These are phyloP conservation scores for Cetraspora pellucida DNA, from an alignment of 192 early-diverging fungal genomes.

Conservation along the genomic window DNA sequence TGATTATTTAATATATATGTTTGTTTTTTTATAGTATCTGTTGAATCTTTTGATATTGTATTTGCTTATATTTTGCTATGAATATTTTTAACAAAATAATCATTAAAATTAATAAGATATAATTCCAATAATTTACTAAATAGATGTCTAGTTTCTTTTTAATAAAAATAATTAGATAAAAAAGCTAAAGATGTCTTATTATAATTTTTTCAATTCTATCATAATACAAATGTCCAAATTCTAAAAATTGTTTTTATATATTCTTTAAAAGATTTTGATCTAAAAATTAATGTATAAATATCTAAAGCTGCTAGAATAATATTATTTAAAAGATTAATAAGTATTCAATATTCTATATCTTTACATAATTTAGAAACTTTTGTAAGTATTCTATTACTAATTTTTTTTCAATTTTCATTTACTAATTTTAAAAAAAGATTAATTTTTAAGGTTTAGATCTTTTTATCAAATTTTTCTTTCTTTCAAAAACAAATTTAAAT, in stretches of 20 bases:
- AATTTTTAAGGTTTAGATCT: not conserved
- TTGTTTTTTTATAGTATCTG: no score
- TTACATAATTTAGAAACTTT: not conserved
- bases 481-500: not conserved
- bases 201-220: no score
- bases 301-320: not conserved
- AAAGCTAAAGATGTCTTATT: no score
- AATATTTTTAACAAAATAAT: no score
- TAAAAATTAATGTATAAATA: not conserved
- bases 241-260: no score
- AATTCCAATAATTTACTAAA: not conserved
- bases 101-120: no score
- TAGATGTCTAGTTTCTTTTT: not conserved
- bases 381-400: not conserved
- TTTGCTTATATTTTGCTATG: no score
- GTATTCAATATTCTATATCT: conserved; percentile 6
- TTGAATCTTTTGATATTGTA: no score
- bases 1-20: not conserved
- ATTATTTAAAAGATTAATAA: conserved; percentile 4
- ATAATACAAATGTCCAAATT: no score
- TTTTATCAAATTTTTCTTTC: not conserved
- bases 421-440: not conserved
- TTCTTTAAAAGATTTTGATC: not conserved
- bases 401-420: not conserved
- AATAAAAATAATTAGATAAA: conserved; percentile 15